Evolutionary conservation across 768 basidiomycete genomes (phyloP), one percentile per base, ranked within the genome.

Genomic region (Boletus sensibilis): DNA sequence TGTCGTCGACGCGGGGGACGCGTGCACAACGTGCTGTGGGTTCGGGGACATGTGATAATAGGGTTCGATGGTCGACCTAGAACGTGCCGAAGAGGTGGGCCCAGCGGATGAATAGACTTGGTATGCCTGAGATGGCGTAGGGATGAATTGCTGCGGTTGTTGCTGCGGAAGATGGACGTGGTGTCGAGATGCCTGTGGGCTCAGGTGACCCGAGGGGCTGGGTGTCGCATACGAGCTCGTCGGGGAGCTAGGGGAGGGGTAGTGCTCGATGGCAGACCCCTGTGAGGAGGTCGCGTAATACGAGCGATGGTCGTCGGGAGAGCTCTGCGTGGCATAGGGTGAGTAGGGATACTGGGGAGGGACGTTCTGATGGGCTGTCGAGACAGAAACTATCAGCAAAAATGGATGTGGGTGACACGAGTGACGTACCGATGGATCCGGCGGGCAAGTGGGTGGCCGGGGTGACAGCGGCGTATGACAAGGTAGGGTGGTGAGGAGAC

Each of bases 41-140:
- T 76, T 63, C 61, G 73, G 62, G 69, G 78, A 60, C 78, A 76
- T 54, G 69, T 71, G 52, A 72, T 79, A 55, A 68, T 74, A 72
- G 73, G 74, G 62, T 66, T 79, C 62, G 64, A 67, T 67, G 54
- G 58, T 72, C 68, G 52, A 60, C 52, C 60, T 70, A 41, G 64
- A 63, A 33, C 62, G 72, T 52, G 51, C 64, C 21, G 71, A 50
- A 31, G 67, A 66, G 51, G 62, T 59, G 3, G 66, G 63, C 4
- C 60, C 62, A 48, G 74, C 61, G 16, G 63, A 69, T 4, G 74
- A 69, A 57, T 76, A 74, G 27, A 66, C 60, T 31, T 72, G 72
- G 55, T 67, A 73, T 6, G 76, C 57, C 48, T 82, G 78, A 4
- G 78, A 78, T 7, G 81, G 80, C 1, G 81, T 81, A 5, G 80